Evolutionary conservation across 768 basidiomycete species (phyloP).

Genomic region (Hygrocybe punicea): DNA sequence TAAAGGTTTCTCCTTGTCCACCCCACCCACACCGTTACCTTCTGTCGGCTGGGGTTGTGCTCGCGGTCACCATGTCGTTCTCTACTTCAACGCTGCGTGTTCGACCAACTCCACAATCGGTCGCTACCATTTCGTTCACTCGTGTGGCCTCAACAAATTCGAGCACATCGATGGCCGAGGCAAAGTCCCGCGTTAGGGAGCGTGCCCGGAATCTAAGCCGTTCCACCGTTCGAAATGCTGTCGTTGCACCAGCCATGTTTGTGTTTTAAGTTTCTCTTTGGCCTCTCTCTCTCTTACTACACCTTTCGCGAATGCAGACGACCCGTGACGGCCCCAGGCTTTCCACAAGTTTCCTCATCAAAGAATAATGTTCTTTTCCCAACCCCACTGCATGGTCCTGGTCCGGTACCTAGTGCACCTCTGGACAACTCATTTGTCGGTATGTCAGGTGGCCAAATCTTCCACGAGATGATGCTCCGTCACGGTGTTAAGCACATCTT

Average conservation of each 20-base stretch:
- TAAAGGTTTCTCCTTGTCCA: not conserved
- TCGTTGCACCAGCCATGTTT: conserved; percentile 60
- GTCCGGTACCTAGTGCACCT: conserved; percentile 44
- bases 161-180: conserved; percentile 60
- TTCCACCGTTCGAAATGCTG: conserved; percentile 57
- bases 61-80: conserved; percentile 10
- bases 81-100: conserved; percentile 10
- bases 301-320: conserved; percentile 42
- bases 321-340: conserved; percentile 56
- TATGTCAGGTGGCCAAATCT: conserved; percentile 93
- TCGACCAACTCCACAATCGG: conserved; percentile 19
- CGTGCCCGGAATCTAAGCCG: conserved; percentile 74
- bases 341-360: conserved; percentile 43
- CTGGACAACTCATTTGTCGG: conserved; percentile 88
- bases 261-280: conserved; percentile 21
- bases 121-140: conserved; percentile 30
- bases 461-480: conserved; percentile 99
- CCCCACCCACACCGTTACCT: not conserved
- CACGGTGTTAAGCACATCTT: conserved; percentile 96
- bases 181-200: conserved; percentile 76
- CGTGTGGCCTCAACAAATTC: conserved; percentile 53
- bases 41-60: conserved; percentile 1
- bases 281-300: conserved; percentile 7
- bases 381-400: conserved; percentile 34
- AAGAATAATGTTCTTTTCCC: conserved; percentile 35